These are phyloP conservation scores for Myxozyma mucilagina DNA, from an alignment of 805 yeast species.

Conservation along the genomic window DNA sequence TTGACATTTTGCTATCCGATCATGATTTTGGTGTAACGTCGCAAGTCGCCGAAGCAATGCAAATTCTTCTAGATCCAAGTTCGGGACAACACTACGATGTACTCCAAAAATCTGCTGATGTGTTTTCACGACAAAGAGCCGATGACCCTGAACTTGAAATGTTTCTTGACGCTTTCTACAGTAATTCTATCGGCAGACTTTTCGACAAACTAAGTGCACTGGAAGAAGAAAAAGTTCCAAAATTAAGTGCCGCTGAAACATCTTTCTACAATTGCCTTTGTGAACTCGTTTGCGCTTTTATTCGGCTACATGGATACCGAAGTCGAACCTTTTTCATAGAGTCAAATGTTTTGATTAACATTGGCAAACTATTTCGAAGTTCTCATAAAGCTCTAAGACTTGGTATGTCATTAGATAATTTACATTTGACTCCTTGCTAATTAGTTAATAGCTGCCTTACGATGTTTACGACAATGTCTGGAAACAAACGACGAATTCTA, in stretches of 20 bases:
- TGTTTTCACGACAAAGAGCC: constrained; percentile 21
- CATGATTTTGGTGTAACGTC: constrained; percentile 69
- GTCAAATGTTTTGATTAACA: constrained; percentile 57
- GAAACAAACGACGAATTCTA: constrained; percentile 63
- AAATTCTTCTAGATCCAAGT: constrained; percentile 65
- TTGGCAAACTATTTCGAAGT: constrained; percentile 51
- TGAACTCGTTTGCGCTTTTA: constrained; percentile 68
- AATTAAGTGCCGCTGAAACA: constrained; percentile 10
- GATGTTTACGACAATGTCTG: constrained; percentile 67
- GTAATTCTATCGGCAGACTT: constrained; percentile 57
- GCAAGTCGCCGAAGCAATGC: constrained; percentile 82
- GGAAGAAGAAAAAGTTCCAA: neutral
- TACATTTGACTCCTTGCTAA: constrained; percentile 38
- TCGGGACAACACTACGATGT: constrained; percentile 27
- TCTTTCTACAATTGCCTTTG: constrained; percentile 58
- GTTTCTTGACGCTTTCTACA: constrained; percentile 63
- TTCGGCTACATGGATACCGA: constrained; percentile 59
- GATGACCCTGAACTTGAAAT: constrained; percentile 29
- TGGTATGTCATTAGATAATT: constrained; percentile 1
- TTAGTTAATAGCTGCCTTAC: constrained; percentile 63
- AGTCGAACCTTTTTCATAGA: constrained; percentile 66
- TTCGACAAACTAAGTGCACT: constrained; percentile 52
- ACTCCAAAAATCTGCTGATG: constrained; percentile 15
- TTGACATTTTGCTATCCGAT: constrained; percentile 62
- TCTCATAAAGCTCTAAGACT: constrained; percentile 42